Percentiles rank a stretch among this genome's conserved stretches.
Evolutionary conservation across 768 basidiomycete genomes (phyloP).

Genomic region (Lentinula detonsa): DNA sequence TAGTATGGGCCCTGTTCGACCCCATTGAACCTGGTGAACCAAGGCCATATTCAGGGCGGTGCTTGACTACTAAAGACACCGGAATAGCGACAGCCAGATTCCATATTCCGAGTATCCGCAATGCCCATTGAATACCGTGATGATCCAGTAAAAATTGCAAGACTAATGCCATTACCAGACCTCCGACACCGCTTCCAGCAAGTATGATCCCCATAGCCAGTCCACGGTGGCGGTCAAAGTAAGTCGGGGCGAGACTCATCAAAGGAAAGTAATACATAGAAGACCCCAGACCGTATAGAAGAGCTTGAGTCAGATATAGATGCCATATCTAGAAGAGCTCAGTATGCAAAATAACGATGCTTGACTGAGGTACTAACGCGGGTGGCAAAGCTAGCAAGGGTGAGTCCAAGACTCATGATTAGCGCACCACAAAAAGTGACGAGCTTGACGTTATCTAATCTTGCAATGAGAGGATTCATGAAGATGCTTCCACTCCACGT

Average conservation of each 20-base stretch:
- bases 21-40: constrained; percentile 2
- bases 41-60: constrained; percentile 2
- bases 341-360: not conserved
- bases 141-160: constrained; percentile 27
- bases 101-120: constrained; percentile 35
- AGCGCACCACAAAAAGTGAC: constrained; percentile 29
- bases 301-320: constrained; percentile 33
- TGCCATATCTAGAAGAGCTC: constrained; percentile 30
- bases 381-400: constrained; percentile 33
- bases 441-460: constrained; percentile 23
- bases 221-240: constrained; percentile 38
- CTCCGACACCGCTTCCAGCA: constrained; percentile 35
- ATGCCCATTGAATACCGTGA: constrained; percentile 26
- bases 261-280: constrained; percentile 40
- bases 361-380: constrained; percentile 16
- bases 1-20: constrained; percentile 17
- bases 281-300: constrained; percentile 36
- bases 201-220: constrained; percentile 39
- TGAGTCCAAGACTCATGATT: constrained; percentile 35
- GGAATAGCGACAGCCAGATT: constrained; percentile 31
- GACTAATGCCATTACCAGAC: constrained; percentile 35
- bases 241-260: constrained; percentile 33
- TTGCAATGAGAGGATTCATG: constrained; percentile 32
- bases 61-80: constrained; percentile 26
- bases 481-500: constrained; percentile 42